Percentiles rank a stretch among this genome's conserved stretches.
Conservation (phyloP, 805 yeast species). For the Wickerhamomyces alni region DNA sequence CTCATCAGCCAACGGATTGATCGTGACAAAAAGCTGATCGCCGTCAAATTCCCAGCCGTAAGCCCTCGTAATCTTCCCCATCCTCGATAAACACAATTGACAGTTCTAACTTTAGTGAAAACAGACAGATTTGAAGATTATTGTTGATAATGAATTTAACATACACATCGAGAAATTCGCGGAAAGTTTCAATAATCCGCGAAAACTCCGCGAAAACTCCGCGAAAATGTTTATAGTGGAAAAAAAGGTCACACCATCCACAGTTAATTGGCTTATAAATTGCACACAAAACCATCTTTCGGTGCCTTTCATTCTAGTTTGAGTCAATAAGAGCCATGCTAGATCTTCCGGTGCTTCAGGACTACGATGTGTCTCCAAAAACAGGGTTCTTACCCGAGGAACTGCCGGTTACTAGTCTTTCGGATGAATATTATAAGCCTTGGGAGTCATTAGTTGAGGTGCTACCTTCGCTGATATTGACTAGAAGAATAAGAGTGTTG, state of each 20-base stretch:
- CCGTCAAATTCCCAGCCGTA: conserved; percentile 22
- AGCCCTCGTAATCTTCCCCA: conserved; percentile 23
- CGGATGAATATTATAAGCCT: conserved; percentile 55
- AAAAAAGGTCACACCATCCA: neutral
- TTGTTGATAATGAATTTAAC: no score
- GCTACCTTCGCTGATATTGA: conserved; percentile 68
- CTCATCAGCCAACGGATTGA: conserved; percentile 75
- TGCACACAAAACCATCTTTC: neutral
- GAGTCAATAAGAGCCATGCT: conserved; percentile 3
- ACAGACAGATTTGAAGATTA: no score
- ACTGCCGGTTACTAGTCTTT: conserved; percentile 55
- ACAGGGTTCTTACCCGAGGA: conserved; percentile 78
- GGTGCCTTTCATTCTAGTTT: neutral
- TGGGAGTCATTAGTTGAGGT: conserved; percentile 72
- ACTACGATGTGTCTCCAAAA: conserved; percentile 62
- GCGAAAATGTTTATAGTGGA: no score
- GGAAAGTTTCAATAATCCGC: no score
- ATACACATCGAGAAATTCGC: no score
- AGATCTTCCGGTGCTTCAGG: conserved; percentile 44
- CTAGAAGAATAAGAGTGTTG: conserved; percentile 52
- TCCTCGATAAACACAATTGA: conserved; percentile 1
- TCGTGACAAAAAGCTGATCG: conserved; percentile 20
- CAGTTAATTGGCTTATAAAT: neutral
- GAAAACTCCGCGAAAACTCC: no score
- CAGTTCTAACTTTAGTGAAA: no score